Conservation (phyloP, 345 rosid genomes). For the Sonneratia caseolaris region DNA sequence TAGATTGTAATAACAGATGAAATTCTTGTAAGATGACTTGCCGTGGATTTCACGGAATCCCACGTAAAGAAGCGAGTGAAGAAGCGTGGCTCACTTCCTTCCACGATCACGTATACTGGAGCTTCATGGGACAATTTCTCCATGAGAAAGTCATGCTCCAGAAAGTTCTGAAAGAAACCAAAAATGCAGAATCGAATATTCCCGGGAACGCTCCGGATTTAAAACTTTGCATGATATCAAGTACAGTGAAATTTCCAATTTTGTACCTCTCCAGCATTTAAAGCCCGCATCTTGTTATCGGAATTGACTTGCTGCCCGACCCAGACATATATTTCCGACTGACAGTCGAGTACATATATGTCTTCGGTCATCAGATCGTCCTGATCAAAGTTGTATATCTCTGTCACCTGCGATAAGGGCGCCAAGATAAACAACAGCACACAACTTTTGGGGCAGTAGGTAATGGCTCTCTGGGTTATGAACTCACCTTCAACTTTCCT, state of each 20-base stretch:
- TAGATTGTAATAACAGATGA: neutral
- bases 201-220: neutral
- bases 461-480: neutral
- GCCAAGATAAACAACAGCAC: neutral
- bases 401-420: conserved; percentile 51
- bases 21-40: conserved; percentile 24
- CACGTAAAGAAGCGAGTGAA: conserved; percentile 88
- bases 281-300: conserved; percentile 50
- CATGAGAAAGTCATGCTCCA: conserved; percentile 62
- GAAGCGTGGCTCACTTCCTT: conserved; percentile 91
- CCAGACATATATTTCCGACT: conserved; percentile 83
- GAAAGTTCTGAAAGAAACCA: conserved; percentile 49
- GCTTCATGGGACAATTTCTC: conserved; percentile 62
- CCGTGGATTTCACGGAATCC: conserved; percentile 77
- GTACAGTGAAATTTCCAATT: neutral
- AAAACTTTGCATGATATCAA: neutral
- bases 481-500: conserved; percentile 81
- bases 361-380: conserved; percentile 99
- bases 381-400: conserved; percentile 78
- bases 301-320: conserved; percentile 65
- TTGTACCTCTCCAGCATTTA: conserved; percentile 73
- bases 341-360: conserved; percentile 80
- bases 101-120: conserved; percentile 64
- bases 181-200: neutral
- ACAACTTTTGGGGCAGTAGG: neutral